phyloP scores from a whole-genome alignment of 148 eudicot species.

The Chenopodium album region DNA sequence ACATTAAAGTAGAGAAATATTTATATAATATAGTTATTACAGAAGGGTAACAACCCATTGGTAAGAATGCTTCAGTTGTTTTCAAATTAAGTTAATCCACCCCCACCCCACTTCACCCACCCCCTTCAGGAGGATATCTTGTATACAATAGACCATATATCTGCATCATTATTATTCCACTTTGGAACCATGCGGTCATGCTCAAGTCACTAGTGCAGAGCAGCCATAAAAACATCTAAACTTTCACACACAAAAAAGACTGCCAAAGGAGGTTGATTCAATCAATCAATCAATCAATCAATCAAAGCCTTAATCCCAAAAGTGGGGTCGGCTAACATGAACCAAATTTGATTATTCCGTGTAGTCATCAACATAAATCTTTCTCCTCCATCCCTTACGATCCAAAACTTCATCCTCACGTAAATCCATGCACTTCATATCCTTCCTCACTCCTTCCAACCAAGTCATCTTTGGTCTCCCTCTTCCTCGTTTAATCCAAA shows the following conservation, averaged over 20 bases:
- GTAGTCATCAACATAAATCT: too few relatives aligned
- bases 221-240: not conserved
- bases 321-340: too few relatives aligned
- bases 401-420: too few relatives aligned
- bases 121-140: not conserved
- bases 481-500: too few relatives aligned
- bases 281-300: too few relatives aligned
- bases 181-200: not conserved
- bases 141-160: not conserved
- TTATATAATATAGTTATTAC: not conserved
- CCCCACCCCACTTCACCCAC: not conserved
- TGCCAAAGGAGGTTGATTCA: not conserved
- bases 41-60: not conserved
- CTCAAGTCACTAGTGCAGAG: not conserved
- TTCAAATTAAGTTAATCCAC: not conserved
- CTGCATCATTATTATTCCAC: not conserved
- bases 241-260: not conserved
- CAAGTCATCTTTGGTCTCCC: too few relatives aligned
- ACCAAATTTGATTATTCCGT: too few relatives aligned
- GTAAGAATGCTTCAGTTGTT: not conserved
- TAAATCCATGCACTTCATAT: too few relatives aligned
- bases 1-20: not conserved
- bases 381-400: too few relatives aligned
- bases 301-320: too few relatives aligned
- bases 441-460: too few relatives aligned